Percentiles rank a stretch among this genome's conserved stretches.
These are phyloP conservation scores for Fusarium sp. DNA, from an alignment of 2,329 filamentous ascomycete species.

Conservation along the genomic window DNA sequence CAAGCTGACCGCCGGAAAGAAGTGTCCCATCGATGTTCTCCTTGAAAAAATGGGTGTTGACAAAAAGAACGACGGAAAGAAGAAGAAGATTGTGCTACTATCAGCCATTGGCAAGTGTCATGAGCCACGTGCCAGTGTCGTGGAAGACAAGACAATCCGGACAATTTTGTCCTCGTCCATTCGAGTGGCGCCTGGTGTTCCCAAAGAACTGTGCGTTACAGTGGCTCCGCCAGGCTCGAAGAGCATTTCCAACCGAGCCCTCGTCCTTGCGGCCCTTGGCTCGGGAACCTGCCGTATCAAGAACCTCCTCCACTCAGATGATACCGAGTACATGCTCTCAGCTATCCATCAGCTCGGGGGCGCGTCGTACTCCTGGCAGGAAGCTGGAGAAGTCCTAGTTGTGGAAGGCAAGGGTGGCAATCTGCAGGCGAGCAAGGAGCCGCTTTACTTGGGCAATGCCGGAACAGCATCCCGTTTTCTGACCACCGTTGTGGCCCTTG, in stretches of 20 bases:
- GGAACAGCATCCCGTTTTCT: slow-evolving; percentile 96
- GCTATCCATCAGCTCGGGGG: slow-evolving; percentile 88
- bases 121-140: slow-evolving; percentile 88
- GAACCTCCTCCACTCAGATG: slow-evolving; percentile 95
- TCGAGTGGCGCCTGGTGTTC: slow-evolving; percentile 78
- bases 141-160: slow-evolving; percentile 87
- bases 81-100: slow-evolving; percentile 95
- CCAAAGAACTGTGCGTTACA: slow-evolving; percentile 73
- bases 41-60: slow-evolving; percentile 96
- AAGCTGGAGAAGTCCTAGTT: slow-evolving; percentile 90
- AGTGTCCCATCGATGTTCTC: slow-evolving; percentile 86
- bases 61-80: slow-evolving; percentile 96
- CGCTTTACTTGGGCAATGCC: slow-evolving; percentile 94
- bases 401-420: slow-evolving; percentile 92
- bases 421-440: slow-evolving; percentile 79
- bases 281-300: slow-evolving; percentile 87
- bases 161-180: slow-evolving; percentile 86
- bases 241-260: slow-evolving; percentile 94
- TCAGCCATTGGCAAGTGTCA: slow-evolving; percentile 90
- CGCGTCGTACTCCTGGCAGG: slow-evolving; percentile 92
- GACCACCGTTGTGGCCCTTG: slow-evolving; percentile 90
- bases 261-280: slow-evolving; percentile 93
- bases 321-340: slow-evolving; percentile 96
- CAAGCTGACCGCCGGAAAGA: slow-evolving; percentile 85
- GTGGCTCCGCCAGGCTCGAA: slow-evolving; percentile 96